These are phyloP conservation scores for Piper longum DNA, from an alignment of 164 flowering plant genomes.

Conservation along the genomic window DNA sequence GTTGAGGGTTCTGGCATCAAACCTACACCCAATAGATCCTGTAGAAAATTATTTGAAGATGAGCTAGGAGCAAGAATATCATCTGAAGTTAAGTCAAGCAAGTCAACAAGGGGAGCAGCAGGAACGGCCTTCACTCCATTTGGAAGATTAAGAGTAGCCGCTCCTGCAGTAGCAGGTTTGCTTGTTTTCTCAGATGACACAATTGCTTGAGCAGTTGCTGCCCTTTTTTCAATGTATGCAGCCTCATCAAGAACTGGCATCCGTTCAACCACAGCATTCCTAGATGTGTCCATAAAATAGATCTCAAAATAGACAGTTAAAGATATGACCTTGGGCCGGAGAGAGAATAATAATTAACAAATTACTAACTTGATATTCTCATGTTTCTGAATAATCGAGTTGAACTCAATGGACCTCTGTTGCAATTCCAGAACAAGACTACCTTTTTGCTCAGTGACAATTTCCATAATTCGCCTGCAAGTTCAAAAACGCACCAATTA, in stretches of 20 bases:
- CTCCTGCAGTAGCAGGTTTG: constrained; percentile 23
- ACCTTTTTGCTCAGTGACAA: constrained; percentile 55
- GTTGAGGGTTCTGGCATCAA: constrained; percentile 33
- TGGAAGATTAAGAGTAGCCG: constrained; percentile 53
- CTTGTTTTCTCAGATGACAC: constrained; percentile 17
- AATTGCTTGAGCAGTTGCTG: constrained; percentile 53
- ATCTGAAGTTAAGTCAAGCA: constrained; percentile 84
- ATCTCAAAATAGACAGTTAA: background rate
- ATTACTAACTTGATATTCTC: constrained; percentile 62
- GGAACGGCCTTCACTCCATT: constrained; percentile 58
- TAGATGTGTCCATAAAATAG: constrained; percentile 15
- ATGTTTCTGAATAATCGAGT: constrained; percentile 72
- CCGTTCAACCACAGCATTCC: constrained; percentile 75
- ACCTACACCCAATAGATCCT: constrained; percentile 85
- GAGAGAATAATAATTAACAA: background rate
- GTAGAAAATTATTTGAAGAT: constrained; percentile 73
- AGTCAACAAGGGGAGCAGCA: constrained; percentile 74
- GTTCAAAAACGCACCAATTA: background rate
- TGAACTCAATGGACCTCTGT: constrained; percentile 90
- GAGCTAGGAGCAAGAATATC: constrained; percentile 66
- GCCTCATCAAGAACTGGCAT: constrained; percentile 99
- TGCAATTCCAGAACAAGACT: constrained; percentile 86
- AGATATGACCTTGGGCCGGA: background rate
- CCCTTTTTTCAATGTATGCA: constrained; percentile 58
- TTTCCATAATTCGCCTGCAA: constrained; percentile 64